A percentile compares a stretch with the other conserved stretches of the same genome.
These are phyloP conservation scores for Stropharia rugosoannulata DNA, from an alignment of 768 basidiomycete genomes.

Conservation along the genomic window DNA sequence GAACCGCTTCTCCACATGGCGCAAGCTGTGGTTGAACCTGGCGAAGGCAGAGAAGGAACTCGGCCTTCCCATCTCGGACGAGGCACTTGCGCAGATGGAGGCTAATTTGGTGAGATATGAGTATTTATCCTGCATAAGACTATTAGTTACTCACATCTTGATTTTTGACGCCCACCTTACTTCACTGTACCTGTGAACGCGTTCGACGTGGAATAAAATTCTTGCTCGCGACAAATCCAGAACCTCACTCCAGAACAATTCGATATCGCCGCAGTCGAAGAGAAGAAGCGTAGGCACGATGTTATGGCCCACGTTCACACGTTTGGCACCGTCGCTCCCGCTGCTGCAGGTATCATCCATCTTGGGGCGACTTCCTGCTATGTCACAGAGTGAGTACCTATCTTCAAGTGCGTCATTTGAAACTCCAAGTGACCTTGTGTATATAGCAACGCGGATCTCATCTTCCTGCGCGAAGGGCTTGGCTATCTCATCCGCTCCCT, in stretches of 20 bases:
- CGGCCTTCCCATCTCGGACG: constrained; percentile 84
- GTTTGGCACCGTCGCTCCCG: constrained; percentile 90
- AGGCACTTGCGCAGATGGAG: constrained; percentile 94
- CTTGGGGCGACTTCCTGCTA: constrained; percentile 98
- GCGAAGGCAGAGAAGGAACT: constrained; percentile 97
- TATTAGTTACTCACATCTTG: too few relatives aligned
- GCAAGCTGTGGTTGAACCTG: constrained; percentile 92
- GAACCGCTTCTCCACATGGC: constrained; percentile 96
- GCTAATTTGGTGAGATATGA: constrained; percentile 66
- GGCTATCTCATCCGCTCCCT: constrained; percentile 84
- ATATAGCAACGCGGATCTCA: constrained; percentile 92
- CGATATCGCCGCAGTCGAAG: constrained; percentile 86
- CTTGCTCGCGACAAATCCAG: constrained; percentile 33
- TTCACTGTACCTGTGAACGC: not conserved
- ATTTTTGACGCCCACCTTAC: too few relatives aligned
- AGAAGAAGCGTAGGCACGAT: constrained; percentile 97
- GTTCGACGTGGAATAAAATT: not conserved
- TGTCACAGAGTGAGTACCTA: constrained; percentile 83
- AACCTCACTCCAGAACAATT: constrained; percentile 87
- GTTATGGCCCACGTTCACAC: constrained; percentile 99
- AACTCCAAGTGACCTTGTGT: not conserved
- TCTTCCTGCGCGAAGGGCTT: constrained; percentile 90
- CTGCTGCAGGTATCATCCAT: constrained; percentile 95
- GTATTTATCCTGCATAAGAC: too few relatives aligned
- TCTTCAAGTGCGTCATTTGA: not conserved